Conservation (phyloP, 2,329 filamentous ascomycete species). For the Colletotrichum navitas region DNA sequence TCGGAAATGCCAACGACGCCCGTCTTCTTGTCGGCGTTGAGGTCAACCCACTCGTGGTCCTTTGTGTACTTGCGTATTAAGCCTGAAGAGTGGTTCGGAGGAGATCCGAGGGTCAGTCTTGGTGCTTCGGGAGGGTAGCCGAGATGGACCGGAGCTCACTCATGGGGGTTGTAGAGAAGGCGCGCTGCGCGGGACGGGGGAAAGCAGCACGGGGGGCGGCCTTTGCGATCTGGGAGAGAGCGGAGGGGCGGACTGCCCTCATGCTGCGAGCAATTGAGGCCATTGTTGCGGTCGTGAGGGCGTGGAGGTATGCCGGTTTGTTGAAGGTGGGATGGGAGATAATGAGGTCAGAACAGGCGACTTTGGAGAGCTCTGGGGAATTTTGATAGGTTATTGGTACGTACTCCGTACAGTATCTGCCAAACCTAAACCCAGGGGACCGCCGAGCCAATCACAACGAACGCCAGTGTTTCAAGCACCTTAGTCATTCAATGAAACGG, state of each 20-base stretch:
- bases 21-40: slow-evolving; percentile 84
- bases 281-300: slow-evolving; percentile 57
- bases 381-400: slow-evolving; percentile 31
- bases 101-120: slow-evolving; percentile 28
- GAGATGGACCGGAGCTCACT: slow-evolving; percentile 47
- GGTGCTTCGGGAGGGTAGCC: slow-evolving; percentile 18
- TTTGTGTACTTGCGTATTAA: slow-evolving; percentile 89
- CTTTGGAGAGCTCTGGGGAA: slow-evolving; percentile 25
- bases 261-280: slow-evolving; percentile 72
- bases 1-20: slow-evolving; percentile 87
- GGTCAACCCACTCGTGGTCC: slow-evolving; percentile 98
- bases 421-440: slow-evolving; percentile 10
- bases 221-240: slow-evolving; percentile 56
- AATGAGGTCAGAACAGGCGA: slow-evolving; percentile 41
- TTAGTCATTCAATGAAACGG: slow-evolving; percentile 33
- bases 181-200: slow-evolving; percentile 58
- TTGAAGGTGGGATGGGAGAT: slow-evolving; percentile 25
- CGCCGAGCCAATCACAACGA: slow-evolving; percentile 23
- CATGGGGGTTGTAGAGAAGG: slow-evolving; percentile 56
- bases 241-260: slow-evolving; percentile 62
- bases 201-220: slow-evolving; percentile 50
- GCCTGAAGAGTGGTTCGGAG: slow-evolving; percentile 55
- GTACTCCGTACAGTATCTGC: slow-evolving; percentile 26
- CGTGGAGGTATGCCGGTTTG: slow-evolving; percentile 25
- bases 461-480: not conserved